phyloP scores from a whole-genome alignment of 805 yeast species.

The Ogataea degrootiae region DNA sequence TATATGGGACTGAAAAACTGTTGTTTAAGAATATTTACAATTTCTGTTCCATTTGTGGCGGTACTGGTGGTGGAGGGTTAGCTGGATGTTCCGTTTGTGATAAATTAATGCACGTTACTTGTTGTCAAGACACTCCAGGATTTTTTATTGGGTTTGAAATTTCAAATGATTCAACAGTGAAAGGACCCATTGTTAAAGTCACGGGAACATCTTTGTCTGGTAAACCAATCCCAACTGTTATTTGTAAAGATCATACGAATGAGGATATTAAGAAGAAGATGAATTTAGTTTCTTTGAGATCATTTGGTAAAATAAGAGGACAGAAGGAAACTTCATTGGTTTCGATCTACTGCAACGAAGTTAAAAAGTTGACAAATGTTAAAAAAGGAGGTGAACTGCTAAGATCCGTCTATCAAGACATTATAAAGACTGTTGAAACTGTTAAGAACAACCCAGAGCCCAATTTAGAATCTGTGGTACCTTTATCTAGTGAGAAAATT shows the following conservation, averaged over 20 bases:
- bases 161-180: constrained; percentile 20
- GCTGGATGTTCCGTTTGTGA: constrained; percentile 43
- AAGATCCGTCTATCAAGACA: not conserved
- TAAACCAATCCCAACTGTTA: constrained; percentile 37
- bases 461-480: not conserved
- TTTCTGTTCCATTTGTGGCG: constrained; percentile 42
- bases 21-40: constrained; percentile 28
- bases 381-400: not conserved
- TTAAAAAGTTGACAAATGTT: constrained; percentile 7
- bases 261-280: not conserved
- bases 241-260: constrained; percentile 37
- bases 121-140: constrained; percentile 48
- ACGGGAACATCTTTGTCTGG: constrained; percentile 30
- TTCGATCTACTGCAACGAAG: constrained; percentile 36
- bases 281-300: constrained; percentile 26
- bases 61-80: constrained; percentile 48
- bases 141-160: constrained; percentile 52
- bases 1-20: constrained; percentile 33
- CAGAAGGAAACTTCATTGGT: constrained; percentile 35
- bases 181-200: constrained; percentile 13
- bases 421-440: not conserved
- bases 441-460: no score
- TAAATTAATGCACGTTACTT: constrained; percentile 45
- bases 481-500: constrained; percentile 6
- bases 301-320: constrained; percentile 26